Conservation (phyloP, 805 yeast genomes). For the Saturnispora serradocipensis region DNA sequence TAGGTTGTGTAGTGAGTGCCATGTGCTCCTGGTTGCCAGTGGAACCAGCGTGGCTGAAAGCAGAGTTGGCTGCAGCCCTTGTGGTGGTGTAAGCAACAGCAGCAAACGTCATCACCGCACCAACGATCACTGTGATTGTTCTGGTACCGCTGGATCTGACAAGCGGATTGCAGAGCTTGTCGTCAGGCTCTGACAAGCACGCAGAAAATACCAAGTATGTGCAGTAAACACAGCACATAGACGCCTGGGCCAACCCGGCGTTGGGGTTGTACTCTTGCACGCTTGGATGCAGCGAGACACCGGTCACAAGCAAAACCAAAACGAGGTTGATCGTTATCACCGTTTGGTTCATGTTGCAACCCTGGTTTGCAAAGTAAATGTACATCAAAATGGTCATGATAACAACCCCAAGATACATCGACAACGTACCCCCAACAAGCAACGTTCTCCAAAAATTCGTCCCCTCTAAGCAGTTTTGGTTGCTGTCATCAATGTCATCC, state of each 20-base stretch:
- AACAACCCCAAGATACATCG: slow-evolving; percentile 71
- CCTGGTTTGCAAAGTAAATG: slow-evolving; percentile 67
- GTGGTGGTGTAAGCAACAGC: slow-evolving; percentile 97
- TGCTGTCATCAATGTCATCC: slow-evolving; percentile 37
- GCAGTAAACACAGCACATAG: slow-evolving; percentile 91
- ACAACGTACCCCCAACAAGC: slow-evolving; percentile 75
- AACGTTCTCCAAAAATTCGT: slow-evolving; percentile 68
- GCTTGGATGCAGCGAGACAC: slow-evolving; percentile 65
- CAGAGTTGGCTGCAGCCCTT: slow-evolving; percentile 83
- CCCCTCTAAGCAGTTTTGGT: slow-evolving; percentile 29
- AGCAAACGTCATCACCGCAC: slow-evolving; percentile 86
- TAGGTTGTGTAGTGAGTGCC: slow-evolving; percentile 42
- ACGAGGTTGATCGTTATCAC: slow-evolving; percentile 74
- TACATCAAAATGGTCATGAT: slow-evolving; percentile 73
- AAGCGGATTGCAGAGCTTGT: slow-evolving; percentile 82
- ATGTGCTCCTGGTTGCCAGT: slow-evolving; percentile 32
- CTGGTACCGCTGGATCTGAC: slow-evolving; percentile 85
- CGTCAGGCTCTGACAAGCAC: slow-evolving; percentile 95
- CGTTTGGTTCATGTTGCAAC: slow-evolving; percentile 83
- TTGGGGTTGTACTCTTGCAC: slow-evolving; percentile 90
- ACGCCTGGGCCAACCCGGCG: slow-evolving; percentile 93
- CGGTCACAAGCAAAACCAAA: slow-evolving; percentile 54
- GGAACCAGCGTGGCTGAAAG: slow-evolving; percentile 37
- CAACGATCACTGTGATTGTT: slow-evolving; percentile 76
- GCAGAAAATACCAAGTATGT: slow-evolving; percentile 88